Conservation (phyloP, 139 green algal species). For the Haematococcus sp. region DNA sequence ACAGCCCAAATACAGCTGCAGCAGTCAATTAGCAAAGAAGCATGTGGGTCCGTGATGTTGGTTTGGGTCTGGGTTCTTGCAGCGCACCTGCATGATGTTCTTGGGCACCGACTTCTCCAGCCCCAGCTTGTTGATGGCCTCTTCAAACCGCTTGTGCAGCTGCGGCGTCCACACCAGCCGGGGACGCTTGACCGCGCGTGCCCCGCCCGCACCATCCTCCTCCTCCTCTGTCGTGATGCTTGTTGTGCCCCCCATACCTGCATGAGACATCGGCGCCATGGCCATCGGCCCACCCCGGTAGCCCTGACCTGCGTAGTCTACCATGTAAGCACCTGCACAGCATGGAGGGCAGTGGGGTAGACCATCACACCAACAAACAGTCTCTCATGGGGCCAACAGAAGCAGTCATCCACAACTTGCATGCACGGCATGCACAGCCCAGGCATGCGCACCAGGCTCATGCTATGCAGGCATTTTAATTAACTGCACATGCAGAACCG, state of each 20-base stretch:
- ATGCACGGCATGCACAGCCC: too few relatives aligned
- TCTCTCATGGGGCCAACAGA: too few relatives aligned
- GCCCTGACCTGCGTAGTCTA: background rate
- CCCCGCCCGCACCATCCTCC: constrained; percentile 20
- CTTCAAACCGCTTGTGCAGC: constrained; percentile 87
- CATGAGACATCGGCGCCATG: background rate
- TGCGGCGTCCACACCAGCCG: constrained; percentile 89
- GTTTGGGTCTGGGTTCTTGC: too few relatives aligned
- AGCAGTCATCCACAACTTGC: too few relatives aligned
- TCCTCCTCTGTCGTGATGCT: constrained; percentile 17
- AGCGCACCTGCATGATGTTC: constrained; percentile 82
- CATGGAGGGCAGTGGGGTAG: too few relatives aligned
- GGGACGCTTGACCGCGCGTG: constrained; percentile 60
- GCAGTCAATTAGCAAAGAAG: too few relatives aligned
- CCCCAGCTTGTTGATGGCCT: constrained; percentile 72
- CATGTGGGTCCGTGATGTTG: too few relatives aligned
- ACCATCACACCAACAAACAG: too few relatives aligned
- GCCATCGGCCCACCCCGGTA: background rate
- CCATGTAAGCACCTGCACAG: background rate
- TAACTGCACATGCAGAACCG: too few relatives aligned
- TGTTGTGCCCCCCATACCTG: background rate
- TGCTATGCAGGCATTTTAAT: too few relatives aligned
- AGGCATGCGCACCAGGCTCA: too few relatives aligned
- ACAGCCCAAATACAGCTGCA: too few relatives aligned
- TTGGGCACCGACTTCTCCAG: constrained; percentile 83